Conservation (phyloP, 1,284 basidiomycete species). For the Crucibulum parvulum region DNA sequence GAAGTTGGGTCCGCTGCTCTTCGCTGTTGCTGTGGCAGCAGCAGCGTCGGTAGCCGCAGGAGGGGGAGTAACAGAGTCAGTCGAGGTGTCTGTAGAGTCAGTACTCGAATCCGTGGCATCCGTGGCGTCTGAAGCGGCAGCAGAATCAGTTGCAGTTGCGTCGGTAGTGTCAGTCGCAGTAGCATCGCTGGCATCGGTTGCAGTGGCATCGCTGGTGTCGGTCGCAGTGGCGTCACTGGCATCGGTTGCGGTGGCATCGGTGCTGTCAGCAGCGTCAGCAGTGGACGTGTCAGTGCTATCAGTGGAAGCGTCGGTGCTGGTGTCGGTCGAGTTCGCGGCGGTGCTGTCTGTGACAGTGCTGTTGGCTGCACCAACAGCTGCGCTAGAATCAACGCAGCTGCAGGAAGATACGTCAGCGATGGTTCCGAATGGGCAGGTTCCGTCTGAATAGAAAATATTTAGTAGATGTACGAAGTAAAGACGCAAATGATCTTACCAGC, state of each 20-base stretch:
- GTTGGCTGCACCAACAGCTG: conserved; percentile 1
- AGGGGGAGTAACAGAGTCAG: conserved; percentile 10
- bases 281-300: conserved; percentile 8
- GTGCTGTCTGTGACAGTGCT: conserved; percentile 3
- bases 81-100: background rate
- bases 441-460: conserved; percentile 26
- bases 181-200: background rate
- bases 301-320: conserved; percentile 5
- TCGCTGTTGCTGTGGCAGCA: conserved; percentile 2
- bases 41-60: conserved; percentile 1
- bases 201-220: conserved; percentile 14
- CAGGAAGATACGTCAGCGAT: conserved; percentile 41
- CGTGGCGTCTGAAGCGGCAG: background rate
- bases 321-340: conserved; percentile 6
- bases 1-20: conserved; percentile 19
- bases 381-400: conserved; percentile 28
- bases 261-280: conserved; percentile 10
- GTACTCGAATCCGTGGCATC: background rate
- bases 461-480: background rate
- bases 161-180: background rate
- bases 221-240: conserved; percentile 14
- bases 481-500: conserved; percentile 26
- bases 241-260: conserved; percentile 7
- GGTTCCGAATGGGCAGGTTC: conserved; percentile 47
- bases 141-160: background rate